Evolutionary conservation across 768 basidiomycete species (phyloP), one percentile per base, ranked within the genome.

Genomic region (Lactarius trivialis): DNA sequence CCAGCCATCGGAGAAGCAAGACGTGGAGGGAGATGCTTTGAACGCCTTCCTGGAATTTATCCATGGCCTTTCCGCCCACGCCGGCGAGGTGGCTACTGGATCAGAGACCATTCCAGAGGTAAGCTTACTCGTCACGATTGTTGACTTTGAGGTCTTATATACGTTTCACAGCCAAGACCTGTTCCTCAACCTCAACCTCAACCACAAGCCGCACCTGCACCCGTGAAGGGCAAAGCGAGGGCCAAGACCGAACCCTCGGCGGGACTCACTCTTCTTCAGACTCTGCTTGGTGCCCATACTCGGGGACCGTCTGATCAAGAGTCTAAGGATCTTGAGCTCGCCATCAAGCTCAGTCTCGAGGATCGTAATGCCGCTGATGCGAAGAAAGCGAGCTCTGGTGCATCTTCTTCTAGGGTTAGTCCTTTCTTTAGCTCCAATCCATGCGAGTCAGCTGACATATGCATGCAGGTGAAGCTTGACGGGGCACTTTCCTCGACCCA

Each of bases 341-440:
- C 63, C 3, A 64, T 64, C 26, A 41, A 55, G 54, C 63, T 64
- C 26, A 64, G 63, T 36, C 58, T 64, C 4, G 48, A 60, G 49
- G 53, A 64, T 33, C 63, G 58, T 15, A 28, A 60, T 30, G 32
- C 39, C 24, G 24, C 37, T 2, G 54, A 55, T 33, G 49, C 26
- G 11, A 64, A 64, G 54, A 43, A 36, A 21, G 48, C 48, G 7
- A n/a, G n/a, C n/a, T n/a, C n/a, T n/a, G 37, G 54, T 15, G 63
- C 58, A 36, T 64, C 58, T 6, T 60, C 63, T 34, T 60, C 58
- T 0, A 60, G 30, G 30, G 61, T 58, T 4, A 24, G 53, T 60
- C 39, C 7, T 15, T 32, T 2, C 15, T 2, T 49, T 9, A 15
- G 21, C 9, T 54, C 14, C 7, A 24, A 2, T 32, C 3, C 7